These are phyloP conservation scores for Exophiala dermatitidis DNA, from an alignment of 2,329 filamentous ascomycete genomes.

Conservation along the genomic window DNA sequence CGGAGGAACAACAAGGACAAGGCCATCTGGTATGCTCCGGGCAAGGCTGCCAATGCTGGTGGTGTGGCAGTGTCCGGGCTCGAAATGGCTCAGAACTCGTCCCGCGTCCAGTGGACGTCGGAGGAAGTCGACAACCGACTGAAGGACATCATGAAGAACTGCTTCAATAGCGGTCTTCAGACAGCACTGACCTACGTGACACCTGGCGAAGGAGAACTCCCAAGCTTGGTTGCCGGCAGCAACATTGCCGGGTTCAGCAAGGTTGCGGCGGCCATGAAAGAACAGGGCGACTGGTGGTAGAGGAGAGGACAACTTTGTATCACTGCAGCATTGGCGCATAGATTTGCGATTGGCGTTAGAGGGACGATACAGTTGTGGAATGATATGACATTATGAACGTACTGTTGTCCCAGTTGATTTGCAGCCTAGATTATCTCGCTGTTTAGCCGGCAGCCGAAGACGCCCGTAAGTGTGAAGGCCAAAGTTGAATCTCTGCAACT, in stretches of 20 bases:
- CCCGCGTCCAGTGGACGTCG: slow-evolving; percentile 73
- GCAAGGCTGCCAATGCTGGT: slow-evolving; percentile 95
- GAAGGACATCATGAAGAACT: slow-evolving; percentile 89
- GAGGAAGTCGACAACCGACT: slow-evolving; percentile 90
- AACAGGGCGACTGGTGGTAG: slow-evolving; percentile 90
- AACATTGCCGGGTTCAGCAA: slow-evolving; percentile 98
- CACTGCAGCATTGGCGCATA: background rate
- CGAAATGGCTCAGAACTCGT: slow-evolving; percentile 98
- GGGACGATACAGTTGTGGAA: background rate
- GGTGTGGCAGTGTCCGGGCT: slow-evolving; percentile 95
- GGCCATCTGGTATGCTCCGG: slow-evolving; percentile 91
- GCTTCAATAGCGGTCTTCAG: slow-evolving; percentile 80
- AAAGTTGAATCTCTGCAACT: background rate
- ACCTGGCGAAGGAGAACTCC: slow-evolving; percentile 71
- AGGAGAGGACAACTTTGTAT: background rate
- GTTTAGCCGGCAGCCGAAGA: too few relatives aligned
- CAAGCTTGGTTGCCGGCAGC: slow-evolving; percentile 82
- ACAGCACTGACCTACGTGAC: slow-evolving; percentile 86
- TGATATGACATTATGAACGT: background rate
- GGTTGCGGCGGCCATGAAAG: slow-evolving; percentile 88
- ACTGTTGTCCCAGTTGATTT: too few relatives aligned
- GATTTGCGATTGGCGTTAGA: background rate
- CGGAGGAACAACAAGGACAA: slow-evolving; percentile 61
- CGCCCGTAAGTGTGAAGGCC: too few relatives aligned
- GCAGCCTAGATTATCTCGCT: too few relatives aligned